Evolutionary conservation across 75 land plant genomes (phyloP), one percentile per base, ranked within the genome.

Genomic region (Sequoia sempervirens): DNA sequence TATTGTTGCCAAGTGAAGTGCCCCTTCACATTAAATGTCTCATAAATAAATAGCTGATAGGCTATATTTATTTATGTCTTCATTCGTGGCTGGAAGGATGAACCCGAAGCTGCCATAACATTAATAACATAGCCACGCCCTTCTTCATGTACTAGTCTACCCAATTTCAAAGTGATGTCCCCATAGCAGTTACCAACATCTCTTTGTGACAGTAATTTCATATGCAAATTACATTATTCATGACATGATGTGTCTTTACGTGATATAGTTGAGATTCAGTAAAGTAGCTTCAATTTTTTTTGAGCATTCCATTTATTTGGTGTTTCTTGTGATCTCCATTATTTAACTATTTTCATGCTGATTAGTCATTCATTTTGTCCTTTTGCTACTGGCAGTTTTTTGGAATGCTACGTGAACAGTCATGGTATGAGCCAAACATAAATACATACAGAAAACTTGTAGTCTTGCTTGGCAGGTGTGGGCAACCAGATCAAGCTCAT

Each of bases 371-470:
- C 5, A 18, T 56, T 56, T 56, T 13, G 61, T 56, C 3, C 61
- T 56, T 78, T 45, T 45, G 50, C 8, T 75, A 78, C 9, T 86
- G 84, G 79, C 81, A 96, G 97, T 96, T 97, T 36, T 97, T 97
- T 86, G 93, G 93, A 76, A 92, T 97, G 92, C 91, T 97, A 18
- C 86, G 89, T 43, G 87, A 88, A 40, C 99, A 97, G 83, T 86
- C 93, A 36, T 97, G 95, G 88, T 97, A 97, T 84, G 82, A 91
- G 18, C 94, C 96, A 26, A 92, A 92, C 56, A 85, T 89, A 82
- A 94, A 92, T 18, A 93, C 96, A 30, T 97, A 97, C 84, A 90
- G 92, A 89, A 94, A 91, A 64, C 94, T 97, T 26, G 75, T 97
- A 45, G 91, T 90, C 56, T 89, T 97, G 84, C 95, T 97, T 46